Conservation (phyloP, 2,329 filamentous ascomycete genomes). For the Neoarthrinium moseri region DNA sequence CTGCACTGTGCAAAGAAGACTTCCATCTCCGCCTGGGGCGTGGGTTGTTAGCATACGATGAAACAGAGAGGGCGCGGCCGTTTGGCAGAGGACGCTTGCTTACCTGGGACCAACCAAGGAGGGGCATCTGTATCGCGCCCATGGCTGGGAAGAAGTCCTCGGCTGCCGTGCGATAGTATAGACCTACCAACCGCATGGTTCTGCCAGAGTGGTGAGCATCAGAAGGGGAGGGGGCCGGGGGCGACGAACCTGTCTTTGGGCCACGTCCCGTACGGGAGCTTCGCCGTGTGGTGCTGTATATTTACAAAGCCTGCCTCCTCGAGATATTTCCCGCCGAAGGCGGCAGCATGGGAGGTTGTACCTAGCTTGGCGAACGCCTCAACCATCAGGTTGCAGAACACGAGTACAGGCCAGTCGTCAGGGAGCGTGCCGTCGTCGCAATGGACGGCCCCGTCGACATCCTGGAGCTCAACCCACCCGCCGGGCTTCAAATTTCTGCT, state of each 20-base stretch:
- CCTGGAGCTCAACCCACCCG: slow-evolving; percentile 45
- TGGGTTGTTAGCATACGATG: not conserved
- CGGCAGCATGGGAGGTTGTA: slow-evolving; percentile 36
- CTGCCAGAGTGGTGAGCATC: slow-evolving; percentile 24
- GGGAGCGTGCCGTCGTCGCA: slow-evolving; percentile 34
- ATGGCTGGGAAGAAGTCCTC: slow-evolving; percentile 41
- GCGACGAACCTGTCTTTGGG: slow-evolving; percentile 21
- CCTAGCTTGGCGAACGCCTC: slow-evolving; percentile 36
- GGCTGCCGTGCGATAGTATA: slow-evolving; percentile 39
- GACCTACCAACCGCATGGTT: slow-evolving; percentile 35
- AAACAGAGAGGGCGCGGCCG: too few species aligned
- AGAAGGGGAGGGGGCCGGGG: not conserved
- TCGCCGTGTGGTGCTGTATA: slow-evolving; percentile 18
- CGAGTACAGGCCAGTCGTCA: slow-evolving; percentile 27
- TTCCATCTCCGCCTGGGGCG: slow-evolving; percentile 20
- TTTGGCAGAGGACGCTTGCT: too few species aligned
- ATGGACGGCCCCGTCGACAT: slow-evolving; percentile 39
- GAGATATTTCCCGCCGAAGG: slow-evolving; percentile 34
- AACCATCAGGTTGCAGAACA: slow-evolving; percentile 32
- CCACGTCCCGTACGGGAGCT: slow-evolving; percentile 26
- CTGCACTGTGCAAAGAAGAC: slow-evolving; percentile 24
- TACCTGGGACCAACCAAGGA: slow-evolving; percentile 32
- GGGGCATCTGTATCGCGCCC: slow-evolving; percentile 36
- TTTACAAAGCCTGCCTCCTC: slow-evolving; percentile 23
- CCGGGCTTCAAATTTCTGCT: slow-evolving; percentile 39